Base-by-base conservation (phyloP, 139 green algal species). In the Chlamydomonas sp. region DNA sequence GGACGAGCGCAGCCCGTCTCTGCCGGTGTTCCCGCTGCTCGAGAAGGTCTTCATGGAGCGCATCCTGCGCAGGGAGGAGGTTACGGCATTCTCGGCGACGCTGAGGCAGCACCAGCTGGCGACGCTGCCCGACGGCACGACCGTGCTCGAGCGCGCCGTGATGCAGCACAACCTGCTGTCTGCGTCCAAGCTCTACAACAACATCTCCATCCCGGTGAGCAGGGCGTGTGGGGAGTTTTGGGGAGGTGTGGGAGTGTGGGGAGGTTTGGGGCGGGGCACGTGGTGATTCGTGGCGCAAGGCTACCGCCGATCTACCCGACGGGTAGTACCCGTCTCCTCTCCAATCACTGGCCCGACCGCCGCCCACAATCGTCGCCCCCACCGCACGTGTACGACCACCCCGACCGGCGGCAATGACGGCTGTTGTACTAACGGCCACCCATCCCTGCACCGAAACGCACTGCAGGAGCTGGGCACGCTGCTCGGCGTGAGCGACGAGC, bases 41-140 rank as follows among this genome's bases (percentile, higher is more conserved):
- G 87, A 97, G 39, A 97, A 97, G 74, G 93, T 98, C 29, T 97
- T 93, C 81, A 64, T 97, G 75, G 94, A 98, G 75, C 79, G 93
- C 16, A 96, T 99, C 58, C 79, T 99, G 64, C 2, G 6, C 75
- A 88, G 80, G 49, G 16, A 68, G 2, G 88, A 98, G 78, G 92
- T 97, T 22, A 80, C 88, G 49, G 71, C 76, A 2, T 98, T 99
- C 80, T 72, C 86, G 2, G 26, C 85, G 58, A 83, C 79, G 10
- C 81, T 99, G 49, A 76, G 78, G 67, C 75, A 80, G 0, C 95
- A 99, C 77, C 94, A 98, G 76, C 71, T 91, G 61, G 90, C 89
- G 0, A 67, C 64, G 8, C 80, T 91, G 49, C 81, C 85, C 1
- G 89, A 92, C 47, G 90, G 88, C 29, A 83, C 83, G 26, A 97